These are phyloP conservation scores for Solanum aculeatissimum DNA, from an alignment of 305 asterid genomes.

Conservation along the genomic window DNA sequence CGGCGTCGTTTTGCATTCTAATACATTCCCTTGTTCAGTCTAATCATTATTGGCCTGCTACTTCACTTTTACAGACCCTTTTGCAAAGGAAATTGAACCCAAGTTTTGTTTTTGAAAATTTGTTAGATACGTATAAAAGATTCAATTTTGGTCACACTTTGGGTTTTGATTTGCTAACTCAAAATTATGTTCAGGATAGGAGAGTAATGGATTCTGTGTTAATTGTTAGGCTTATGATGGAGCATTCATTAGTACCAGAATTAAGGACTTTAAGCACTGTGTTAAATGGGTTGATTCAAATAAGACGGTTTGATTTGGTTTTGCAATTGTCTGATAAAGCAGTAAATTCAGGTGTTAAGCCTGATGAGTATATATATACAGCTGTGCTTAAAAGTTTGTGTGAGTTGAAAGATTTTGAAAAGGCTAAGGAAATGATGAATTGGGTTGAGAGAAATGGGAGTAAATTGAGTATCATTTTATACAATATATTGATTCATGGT, in stretches of 20 bases:
- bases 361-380: constrained; percentile 46
- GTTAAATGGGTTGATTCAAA: constrained; percentile 44
- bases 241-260: constrained; percentile 54
- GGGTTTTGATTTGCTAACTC: constrained; percentile 71
- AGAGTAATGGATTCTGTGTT: constrained; percentile 52
- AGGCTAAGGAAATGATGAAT: constrained; percentile 47
- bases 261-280: constrained; percentile 69
- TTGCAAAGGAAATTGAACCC: constrained; percentile 41
- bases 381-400: constrained; percentile 71
- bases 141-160: constrained; percentile 33
- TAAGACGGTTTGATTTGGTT: constrained; percentile 53
- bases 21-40: constrained; percentile 70
- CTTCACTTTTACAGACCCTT: constrained; percentile 73
- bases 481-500: constrained; percentile 76
- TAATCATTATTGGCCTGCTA: constrained; percentile 71
- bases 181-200: constrained; percentile 49
- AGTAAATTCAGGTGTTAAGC: constrained; percentile 15
- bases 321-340: constrained; percentile 44
- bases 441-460: constrained; percentile 33
- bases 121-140: constrained; percentile 29
- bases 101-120: constrained; percentile 27
- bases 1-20: constrained; percentile 60
- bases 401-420: constrained; percentile 45
- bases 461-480: constrained; percentile 46
- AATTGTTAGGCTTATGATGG: constrained; percentile 50